A percentile compares a stretch with the other conserved stretches of the same genome.
Evolutionary conservation across 257 asterid genomes (phyloP).

Genomic region (Solanum corneliomulleri): DNA sequence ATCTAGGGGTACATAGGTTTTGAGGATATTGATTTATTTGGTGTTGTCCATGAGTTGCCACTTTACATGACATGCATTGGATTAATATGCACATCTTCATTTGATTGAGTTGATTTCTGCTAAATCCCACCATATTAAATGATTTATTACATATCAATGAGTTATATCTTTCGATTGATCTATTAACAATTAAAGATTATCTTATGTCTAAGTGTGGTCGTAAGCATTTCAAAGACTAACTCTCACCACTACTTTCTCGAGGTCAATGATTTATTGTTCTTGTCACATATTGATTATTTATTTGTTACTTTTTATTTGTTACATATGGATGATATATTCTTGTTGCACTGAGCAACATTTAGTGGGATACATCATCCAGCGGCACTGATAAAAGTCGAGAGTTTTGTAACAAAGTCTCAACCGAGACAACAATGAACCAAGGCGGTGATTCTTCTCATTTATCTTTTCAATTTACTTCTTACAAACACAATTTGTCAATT

Average conservation of each 20-base stretch:
- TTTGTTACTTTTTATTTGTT: no score
- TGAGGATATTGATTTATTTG: neutral
- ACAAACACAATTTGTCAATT: neutral
- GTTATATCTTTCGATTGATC: neutral
- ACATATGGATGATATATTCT: no score
- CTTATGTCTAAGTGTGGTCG: neutral
- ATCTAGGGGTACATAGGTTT: neutral
- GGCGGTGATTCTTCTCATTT: neutral
- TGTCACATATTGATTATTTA: neutral
- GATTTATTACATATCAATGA: neutral
- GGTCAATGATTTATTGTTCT: neutral
- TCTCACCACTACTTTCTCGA: neutral
- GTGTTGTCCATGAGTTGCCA: neutral
- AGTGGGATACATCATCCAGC: neutral
- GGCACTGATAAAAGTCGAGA: neutral
- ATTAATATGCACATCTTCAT: neutral
- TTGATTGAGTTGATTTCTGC: neutral
- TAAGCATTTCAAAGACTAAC: neutral
- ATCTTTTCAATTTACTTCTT: neutral
- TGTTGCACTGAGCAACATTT: neutral
- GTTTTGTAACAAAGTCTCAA: neutral
- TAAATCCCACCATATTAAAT: neutral
- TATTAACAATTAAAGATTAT: neutral
- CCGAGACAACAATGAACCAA: neutral
- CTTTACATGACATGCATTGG: neutral